Percentiles rank a stretch among this genome's conserved stretches.
Evolutionary conservation across 2,329 filamentous ascomycete species (phyloP).

Genomic region (Paecilomyces sp.): DNA sequence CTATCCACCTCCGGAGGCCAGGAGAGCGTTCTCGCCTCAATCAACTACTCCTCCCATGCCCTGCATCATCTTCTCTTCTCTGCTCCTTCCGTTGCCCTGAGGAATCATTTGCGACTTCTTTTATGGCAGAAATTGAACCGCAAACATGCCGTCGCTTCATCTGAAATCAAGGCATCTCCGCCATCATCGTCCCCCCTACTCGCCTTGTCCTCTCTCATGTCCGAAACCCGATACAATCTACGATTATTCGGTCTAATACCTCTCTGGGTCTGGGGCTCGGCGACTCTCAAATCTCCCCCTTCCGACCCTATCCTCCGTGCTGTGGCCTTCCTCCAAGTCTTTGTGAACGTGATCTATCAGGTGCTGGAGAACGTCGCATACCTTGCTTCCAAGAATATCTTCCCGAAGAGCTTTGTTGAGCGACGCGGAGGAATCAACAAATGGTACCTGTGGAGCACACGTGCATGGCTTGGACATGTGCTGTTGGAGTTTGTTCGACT

Average conservation of each 20-base stretch:
- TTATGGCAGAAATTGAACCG: conserved; percentile 20
- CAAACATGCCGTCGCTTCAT: conserved; percentile 10
- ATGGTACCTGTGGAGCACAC: conserved; percentile 64
- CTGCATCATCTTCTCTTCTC: conserved; percentile 55
- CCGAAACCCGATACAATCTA: conserved; percentile 43
- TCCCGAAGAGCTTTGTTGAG: conserved; percentile 40
- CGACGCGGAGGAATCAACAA: conserved; percentile 47
- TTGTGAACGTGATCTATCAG: conserved; percentile 64
- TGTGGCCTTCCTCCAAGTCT: conserved; percentile 62
- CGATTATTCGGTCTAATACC: conserved; percentile 60
- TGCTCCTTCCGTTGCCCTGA: conserved; percentile 33
- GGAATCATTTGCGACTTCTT: conserved; percentile 39
- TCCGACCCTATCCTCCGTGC: conserved; percentile 39
- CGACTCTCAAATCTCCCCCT: conserved; percentile 40
- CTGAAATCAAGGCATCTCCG: conserved; percentile 22
- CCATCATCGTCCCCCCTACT: conserved; percentile 40
- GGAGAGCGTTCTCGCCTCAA: conserved; percentile 61
- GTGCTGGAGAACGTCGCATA: conserved; percentile 76
- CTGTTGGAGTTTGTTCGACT: conserved; percentile 67
- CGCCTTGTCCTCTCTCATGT: conserved; percentile 43
- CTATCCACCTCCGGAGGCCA: conserved; percentile 62
- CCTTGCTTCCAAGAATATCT: conserved; percentile 64
- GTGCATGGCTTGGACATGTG: conserved; percentile 76
- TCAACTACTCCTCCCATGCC: conserved; percentile 61
- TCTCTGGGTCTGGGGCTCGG: conserved; percentile 72